phyloP scores from a whole-genome alignment of 257 asterid genomes.

The Solanum pennellii region DNA sequence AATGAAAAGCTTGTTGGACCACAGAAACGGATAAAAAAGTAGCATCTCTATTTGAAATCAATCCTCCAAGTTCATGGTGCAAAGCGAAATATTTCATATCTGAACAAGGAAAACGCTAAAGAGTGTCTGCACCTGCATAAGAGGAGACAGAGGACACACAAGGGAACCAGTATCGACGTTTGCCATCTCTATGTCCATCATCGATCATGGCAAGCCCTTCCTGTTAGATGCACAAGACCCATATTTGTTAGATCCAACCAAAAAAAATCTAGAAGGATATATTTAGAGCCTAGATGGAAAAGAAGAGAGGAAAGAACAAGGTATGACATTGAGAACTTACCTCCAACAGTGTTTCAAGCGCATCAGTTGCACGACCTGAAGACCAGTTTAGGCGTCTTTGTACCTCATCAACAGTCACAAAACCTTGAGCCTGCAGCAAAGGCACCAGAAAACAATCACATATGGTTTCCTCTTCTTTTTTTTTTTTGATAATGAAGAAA shows the following conservation, averaged over 20 bases:
- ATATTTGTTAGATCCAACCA: neutral
- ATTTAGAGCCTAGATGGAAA: neutral
- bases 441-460: neutral
- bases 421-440: conserved; percentile 68
- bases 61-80: neutral
- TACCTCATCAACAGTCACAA: conserved; percentile 80
- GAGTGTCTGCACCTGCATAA: conserved; percentile 1
- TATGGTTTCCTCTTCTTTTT: neutral
- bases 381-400: conserved; percentile 80
- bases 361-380: conserved; percentile 70
- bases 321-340: conserved; percentile 28
- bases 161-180: conserved; percentile 86
- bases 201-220: conserved; percentile 13
- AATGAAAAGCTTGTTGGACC: neutral
- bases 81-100: neutral
- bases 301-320: neutral
- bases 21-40: neutral
- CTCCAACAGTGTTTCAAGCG: conserved; percentile 81
- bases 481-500: neutral
- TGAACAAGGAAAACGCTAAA: neutral
- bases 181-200: conserved; percentile 42
- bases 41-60: neutral
- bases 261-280: neutral
- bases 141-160: conserved; percentile 16
- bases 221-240: neutral